A percentile compares a stretch with the other conserved stretches of the same genome.
Evolutionary conservation across 805 yeast genomes (phyloP).

Genomic region (Hanseniaspora valbyensis): DNA sequence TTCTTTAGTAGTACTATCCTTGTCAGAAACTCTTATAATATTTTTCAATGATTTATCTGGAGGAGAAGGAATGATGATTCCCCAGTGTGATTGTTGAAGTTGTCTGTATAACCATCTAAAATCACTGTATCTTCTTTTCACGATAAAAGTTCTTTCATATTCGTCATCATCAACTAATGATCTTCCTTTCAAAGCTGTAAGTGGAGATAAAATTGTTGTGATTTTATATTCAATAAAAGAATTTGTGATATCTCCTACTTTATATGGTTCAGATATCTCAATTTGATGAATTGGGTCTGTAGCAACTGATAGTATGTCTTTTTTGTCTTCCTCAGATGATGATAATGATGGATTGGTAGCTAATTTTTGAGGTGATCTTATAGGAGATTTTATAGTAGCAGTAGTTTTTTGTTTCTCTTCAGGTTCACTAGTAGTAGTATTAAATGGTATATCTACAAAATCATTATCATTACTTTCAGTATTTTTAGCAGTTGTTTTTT

Average conservation of each 20-base stretch:
- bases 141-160: conserved; percentile 29
- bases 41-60: conserved; percentile 92
- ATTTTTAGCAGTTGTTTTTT: neutral
- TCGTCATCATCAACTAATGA: conserved; percentile 1
- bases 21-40: conserved; percentile 70
- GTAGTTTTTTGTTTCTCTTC: neutral
- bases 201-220: conserved; percentile 40
- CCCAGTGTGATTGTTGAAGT: conserved; percentile 76
- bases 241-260: conserved; percentile 80
- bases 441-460: too few relatives aligned
- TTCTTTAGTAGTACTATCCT: conserved; percentile 37
- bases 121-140: conserved; percentile 79
- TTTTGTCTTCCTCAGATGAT: neutral
- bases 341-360: too few relatives aligned
- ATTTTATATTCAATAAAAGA: conserved; percentile 84
- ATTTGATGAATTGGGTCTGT: conserved; percentile 37
- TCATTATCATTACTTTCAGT: neutral
- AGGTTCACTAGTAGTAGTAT: neutral
- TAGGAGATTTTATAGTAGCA: too few relatives aligned
- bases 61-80: conserved; percentile 87
- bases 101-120: conserved; percentile 92
- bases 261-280: conserved; percentile 78
- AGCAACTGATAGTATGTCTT: neutral
- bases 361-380: too few relatives aligned
- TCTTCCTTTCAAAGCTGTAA: conserved; percentile 30